Conservation (phyloP, 2,329 filamentous ascomycete genomes). For the Trichophyton benhamiae region DNA sequence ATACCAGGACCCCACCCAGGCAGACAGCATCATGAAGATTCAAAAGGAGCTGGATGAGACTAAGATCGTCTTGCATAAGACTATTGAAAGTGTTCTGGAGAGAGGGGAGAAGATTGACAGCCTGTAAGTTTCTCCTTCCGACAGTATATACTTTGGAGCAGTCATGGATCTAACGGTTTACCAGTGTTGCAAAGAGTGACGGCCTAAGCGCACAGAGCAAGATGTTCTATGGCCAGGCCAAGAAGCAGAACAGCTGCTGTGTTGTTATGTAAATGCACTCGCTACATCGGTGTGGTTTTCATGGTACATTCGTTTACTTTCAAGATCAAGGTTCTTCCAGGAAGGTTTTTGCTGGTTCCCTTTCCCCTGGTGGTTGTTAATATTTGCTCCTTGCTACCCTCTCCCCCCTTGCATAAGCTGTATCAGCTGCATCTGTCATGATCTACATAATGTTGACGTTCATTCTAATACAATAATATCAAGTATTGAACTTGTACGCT, state of each 20-base stretch:
- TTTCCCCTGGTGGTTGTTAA: background rate
- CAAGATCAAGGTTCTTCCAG: background rate
- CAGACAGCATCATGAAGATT: slow-evolving; percentile 88
- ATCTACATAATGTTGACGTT: background rate
- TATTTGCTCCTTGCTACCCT: background rate
- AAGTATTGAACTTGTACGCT: background rate
- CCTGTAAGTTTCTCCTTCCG: slow-evolving; percentile 30
- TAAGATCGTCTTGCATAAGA: slow-evolving; percentile 94
- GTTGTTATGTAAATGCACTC: slow-evolving; percentile 36
- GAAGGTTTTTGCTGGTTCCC: background rate
- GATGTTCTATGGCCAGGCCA: slow-evolving; percentile 78
- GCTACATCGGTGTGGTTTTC: background rate
- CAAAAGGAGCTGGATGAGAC: slow-evolving; percentile 95
- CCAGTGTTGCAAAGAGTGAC: slow-evolving; percentile 77
- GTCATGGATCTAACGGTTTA: background rate
- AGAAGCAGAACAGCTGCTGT: slow-evolving; percentile 52
- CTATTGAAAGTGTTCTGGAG: slow-evolving; percentile 58
- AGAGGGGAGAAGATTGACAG: slow-evolving; percentile 94
- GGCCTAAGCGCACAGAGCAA: slow-evolving; percentile 84
- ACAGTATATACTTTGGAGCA: background rate
- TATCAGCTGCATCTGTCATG: background rate
- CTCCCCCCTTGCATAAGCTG: background rate
- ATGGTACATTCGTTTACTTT: background rate
- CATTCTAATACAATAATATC: background rate
- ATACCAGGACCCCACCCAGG: slow-evolving; percentile 79